These are phyloP conservation scores for Boletus sp. DNA, from an alignment of 1,284 basidiomycete genomes.

Conservation along the genomic window DNA sequence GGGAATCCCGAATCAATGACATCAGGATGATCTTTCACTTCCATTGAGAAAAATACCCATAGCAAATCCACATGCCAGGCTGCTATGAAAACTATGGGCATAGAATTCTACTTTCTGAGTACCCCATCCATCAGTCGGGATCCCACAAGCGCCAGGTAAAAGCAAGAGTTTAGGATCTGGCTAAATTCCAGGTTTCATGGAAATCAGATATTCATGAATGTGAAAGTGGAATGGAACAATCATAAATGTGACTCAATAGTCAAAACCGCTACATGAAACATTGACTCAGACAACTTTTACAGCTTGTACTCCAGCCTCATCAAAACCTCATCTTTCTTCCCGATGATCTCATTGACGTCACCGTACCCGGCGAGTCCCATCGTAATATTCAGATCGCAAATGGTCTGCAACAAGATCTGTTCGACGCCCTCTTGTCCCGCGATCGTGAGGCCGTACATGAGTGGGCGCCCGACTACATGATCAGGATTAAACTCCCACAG, in stretches of 20 bases:
- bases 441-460: constrained; percentile 63
- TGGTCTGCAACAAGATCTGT: constrained; percentile 61
- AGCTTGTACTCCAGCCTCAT: constrained; percentile 23
- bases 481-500: neutral
- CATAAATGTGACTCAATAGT: too few relatives aligned
- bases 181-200: too few relatives aligned
- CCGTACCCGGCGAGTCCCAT: constrained; percentile 54
- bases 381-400: constrained; percentile 65
- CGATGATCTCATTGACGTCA: constrained; percentile 51
- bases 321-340: constrained; percentile 46
- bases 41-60: neutral
- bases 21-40: neutral
- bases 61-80: too few relatives aligned
- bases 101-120: neutral
- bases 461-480: constrained; percentile 56
- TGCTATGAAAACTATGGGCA: too few relatives aligned
- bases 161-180: neutral
- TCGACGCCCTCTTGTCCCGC: constrained; percentile 68
- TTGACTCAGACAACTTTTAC: constrained; percentile 9
- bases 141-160: neutral
- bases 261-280: too few relatives aligned
- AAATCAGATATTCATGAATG: too few relatives aligned
- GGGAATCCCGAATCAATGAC: too few relatives aligned
- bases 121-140: neutral
- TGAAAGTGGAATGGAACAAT: too few relatives aligned